phyloP scores from a whole-genome alignment of 2,329 filamentous ascomycete genomes.

The Parafenestella ontariensis region DNA sequence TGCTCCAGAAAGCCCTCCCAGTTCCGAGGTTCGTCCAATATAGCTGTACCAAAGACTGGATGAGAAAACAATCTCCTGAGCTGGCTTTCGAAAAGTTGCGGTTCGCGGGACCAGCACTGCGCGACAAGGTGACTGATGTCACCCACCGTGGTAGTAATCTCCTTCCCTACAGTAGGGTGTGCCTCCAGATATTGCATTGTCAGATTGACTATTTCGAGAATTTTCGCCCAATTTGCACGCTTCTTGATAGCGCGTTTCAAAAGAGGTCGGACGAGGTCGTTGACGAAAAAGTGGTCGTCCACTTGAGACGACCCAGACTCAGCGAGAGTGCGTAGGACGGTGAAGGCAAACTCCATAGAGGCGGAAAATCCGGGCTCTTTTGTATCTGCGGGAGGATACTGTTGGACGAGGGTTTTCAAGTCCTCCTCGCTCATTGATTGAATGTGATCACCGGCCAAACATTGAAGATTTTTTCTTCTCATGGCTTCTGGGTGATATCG shows the following conservation, averaged over 20 bases:
- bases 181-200: slow-evolving; percentile 22
- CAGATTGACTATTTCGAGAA: slow-evolving; percentile 25
- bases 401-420: slow-evolving; percentile 12
- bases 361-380: slow-evolving; percentile 22
- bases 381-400: slow-evolving; percentile 13
- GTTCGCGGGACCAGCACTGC: slow-evolving; percentile 31
- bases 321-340: slow-evolving; percentile 18
- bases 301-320: slow-evolving; percentile 3
- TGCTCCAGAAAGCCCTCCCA: slow-evolving; percentile 11
- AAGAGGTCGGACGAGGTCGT: slow-evolving; percentile 27
- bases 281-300: slow-evolving; percentile 16
- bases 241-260: slow-evolving; percentile 29
- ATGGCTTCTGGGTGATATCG: slow-evolving; percentile 25
- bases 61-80: slow-evolving; percentile 12
- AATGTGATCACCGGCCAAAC: slow-evolving; percentile 5
- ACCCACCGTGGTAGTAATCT: slow-evolving; percentile 7
- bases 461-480: slow-evolving; percentile 15
- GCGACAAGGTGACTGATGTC: slow-evolving; percentile 27
- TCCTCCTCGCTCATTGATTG: background rate
- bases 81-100: slow-evolving; percentile 26
- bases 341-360: slow-evolving; percentile 38
- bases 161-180: slow-evolving; percentile 11
- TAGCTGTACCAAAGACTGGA: background rate
- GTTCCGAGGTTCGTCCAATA: background rate
- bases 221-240: slow-evolving; percentile 16